Evolutionary conservation across 2,329 filamentous ascomycete species (phyloP).

Genomic region (Claviceps paspali): DNA sequence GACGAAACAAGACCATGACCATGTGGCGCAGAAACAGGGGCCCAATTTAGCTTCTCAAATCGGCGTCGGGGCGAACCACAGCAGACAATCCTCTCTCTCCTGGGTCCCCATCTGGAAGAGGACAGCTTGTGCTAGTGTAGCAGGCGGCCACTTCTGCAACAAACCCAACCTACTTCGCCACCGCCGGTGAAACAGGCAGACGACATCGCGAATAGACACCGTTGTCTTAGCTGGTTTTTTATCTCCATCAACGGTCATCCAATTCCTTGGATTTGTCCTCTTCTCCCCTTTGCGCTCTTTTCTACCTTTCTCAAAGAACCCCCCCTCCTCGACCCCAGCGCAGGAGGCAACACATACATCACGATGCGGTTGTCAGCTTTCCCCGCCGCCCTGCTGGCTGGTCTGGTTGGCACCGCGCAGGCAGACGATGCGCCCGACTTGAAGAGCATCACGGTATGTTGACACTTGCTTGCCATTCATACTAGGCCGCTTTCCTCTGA

Average conservation of each 20-base stretch:
- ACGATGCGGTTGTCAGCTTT: conserved; percentile 33
- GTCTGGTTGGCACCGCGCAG: conserved; percentile 32
- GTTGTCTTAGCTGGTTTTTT: conserved; percentile 6
- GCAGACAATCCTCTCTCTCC: too few species aligned
- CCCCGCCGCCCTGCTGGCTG: conserved; percentile 33
- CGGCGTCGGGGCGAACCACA: not conserved
- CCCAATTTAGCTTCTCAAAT: not conserved
- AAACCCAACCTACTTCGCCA: not conserved
- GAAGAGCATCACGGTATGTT: conserved; percentile 35
- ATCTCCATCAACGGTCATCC: conserved; percentile 1
- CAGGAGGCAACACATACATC: conserved; percentile 5
- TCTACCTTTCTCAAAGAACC: not conserved
- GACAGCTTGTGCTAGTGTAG: conserved; percentile 10
- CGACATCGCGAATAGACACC: conserved; percentile 3
- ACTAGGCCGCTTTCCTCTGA: not conserved
- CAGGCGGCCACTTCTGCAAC: not conserved
- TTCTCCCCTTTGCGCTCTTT: not conserved
- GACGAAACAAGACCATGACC: too few species aligned
- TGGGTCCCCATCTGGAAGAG: conserved; percentile 8
- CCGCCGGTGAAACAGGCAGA: conserved; percentile 1
- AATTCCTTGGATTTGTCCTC: too few species aligned
- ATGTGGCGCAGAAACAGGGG: conserved; percentile 3
- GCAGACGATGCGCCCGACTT: conserved; percentile 33
- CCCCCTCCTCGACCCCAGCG: not conserved
- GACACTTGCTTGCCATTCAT: not conserved